phyloP scores from a whole-genome alignment of 2,329 filamentous ascomycete species.

The Claviceps paspali region DNA sequence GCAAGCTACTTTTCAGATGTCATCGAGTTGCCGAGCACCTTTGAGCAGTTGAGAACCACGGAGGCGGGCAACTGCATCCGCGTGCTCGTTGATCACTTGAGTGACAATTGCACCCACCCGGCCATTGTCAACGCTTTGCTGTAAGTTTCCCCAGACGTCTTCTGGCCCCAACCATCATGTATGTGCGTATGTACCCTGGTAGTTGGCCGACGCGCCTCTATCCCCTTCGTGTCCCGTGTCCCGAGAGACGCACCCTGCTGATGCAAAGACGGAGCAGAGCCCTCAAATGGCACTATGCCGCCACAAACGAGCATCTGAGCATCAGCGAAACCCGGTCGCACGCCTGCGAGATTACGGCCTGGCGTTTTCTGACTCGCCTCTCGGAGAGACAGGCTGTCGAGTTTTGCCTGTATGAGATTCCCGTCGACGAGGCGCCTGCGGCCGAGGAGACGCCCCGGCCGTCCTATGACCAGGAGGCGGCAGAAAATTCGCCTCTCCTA shows the following conservation, averaged over 20 bases:
- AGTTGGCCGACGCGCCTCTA: no score
- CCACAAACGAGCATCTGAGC: slow-evolving; percentile 46
- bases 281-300: slow-evolving; percentile 59
- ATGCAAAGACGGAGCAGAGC: slow-evolving; percentile 30
- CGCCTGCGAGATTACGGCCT: slow-evolving; percentile 69
- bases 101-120: slow-evolving; percentile 47
- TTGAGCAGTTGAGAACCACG: slow-evolving; percentile 58
- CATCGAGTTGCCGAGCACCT: slow-evolving; percentile 49
- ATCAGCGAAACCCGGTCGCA: slow-evolving; percentile 54
- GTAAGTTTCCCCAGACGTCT: slow-evolving; percentile 37
- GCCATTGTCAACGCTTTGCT: slow-evolving; percentile 58
- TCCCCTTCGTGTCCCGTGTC: neutral
- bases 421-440: slow-evolving; percentile 22
- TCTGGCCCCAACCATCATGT: no score
- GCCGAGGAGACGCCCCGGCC: slow-evolving; percentile 1
- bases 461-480: slow-evolving; percentile 24
- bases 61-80: slow-evolving; percentile 43
- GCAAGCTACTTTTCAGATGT: slow-evolving; percentile 47
- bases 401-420: slow-evolving; percentile 59
- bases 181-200: no score
- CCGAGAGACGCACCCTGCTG: neutral
- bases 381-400: slow-evolving; percentile 61
- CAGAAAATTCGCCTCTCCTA: slow-evolving; percentile 34
- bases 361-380: slow-evolving; percentile 58
- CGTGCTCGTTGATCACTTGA: slow-evolving; percentile 48